Percentiles rank a stretch among this genome's conserved stretches.
Conservation (phyloP, 2,329 filamentous ascomycete species). For the Fusarium nisikadoi region DNA sequence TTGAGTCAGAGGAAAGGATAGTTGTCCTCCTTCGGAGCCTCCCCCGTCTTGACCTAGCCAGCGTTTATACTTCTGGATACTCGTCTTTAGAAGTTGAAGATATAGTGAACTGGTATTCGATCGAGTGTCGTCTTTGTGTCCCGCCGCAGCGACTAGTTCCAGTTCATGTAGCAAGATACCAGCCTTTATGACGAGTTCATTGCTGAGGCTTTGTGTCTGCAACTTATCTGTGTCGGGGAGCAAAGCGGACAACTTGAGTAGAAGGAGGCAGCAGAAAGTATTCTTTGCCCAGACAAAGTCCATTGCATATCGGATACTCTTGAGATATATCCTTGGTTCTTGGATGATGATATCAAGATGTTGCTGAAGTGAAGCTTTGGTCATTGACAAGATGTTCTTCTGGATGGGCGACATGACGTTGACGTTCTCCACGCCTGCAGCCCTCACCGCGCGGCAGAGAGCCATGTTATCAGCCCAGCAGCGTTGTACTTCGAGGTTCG, state of each 20-base stretch:
- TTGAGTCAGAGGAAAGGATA: not conserved
- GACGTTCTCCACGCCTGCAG: slow-evolving; percentile 16
- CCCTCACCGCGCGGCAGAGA: slow-evolving; percentile 8
- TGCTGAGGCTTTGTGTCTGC: not conserved
- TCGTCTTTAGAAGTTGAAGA: slow-evolving; percentile 3
- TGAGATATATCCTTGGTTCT: slow-evolving; percentile 15
- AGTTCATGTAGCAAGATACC: not conserved
- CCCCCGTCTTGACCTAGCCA: not conserved
- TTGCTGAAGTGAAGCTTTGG: not conserved
- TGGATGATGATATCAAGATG: slow-evolving; percentile 14
- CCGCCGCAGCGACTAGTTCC: not conserved
- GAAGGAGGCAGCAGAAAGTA: slow-evolving; percentile 9
- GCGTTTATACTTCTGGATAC: slow-evolving; percentile 21
- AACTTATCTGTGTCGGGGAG: not conserved
- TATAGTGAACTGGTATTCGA: slow-evolving; percentile 12
- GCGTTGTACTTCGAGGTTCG: slow-evolving; percentile 2
- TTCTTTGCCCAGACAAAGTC: slow-evolving; percentile 25
- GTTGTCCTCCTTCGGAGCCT: fast-evolving
- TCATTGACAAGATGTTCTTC: slow-evolving; percentile 5
- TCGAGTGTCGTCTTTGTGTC: not conserved
- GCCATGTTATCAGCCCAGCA: slow-evolving; percentile 27
- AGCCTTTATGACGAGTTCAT: not conserved
- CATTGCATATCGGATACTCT: slow-evolving; percentile 16
- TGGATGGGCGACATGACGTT: slow-evolving; percentile 11
- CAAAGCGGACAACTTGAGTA: slow-evolving; percentile 6